A percentile compares a stretch with the other conserved stretches of the same genome.
phyloP scores from a whole-genome alignment of 768 basidiomycete species.

The Podaxis mareebaensis region DNA sequence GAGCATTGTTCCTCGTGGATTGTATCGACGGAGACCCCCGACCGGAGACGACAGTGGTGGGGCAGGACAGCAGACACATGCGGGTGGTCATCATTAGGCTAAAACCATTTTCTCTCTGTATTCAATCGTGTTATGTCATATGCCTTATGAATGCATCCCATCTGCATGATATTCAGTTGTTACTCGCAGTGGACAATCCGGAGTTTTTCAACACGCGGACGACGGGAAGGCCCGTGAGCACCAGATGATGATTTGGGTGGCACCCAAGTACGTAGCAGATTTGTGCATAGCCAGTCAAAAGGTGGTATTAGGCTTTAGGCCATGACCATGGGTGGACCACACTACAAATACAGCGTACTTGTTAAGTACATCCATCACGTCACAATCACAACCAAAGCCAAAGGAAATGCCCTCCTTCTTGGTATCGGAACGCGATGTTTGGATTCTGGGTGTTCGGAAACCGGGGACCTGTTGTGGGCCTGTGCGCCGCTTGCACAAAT shows the following conservation, averaged over 20 bases:
- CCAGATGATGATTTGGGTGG: neutral
- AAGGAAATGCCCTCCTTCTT: too few relatives aligned
- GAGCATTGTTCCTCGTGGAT: constrained; percentile 23
- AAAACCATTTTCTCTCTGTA: constrained; percentile 10
- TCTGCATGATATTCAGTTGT: neutral
- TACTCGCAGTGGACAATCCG: neutral
- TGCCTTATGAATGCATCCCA: constrained; percentile 1
- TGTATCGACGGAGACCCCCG: constrained; percentile 21
- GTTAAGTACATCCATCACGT: too few relatives aligned
- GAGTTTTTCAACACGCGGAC: neutral
- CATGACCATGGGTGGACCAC: too few relatives aligned
- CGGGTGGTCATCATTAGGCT: constrained; percentile 4
- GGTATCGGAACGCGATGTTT: too few relatives aligned
- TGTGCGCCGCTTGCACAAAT: neutral
- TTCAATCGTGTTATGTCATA: constrained; percentile 1
- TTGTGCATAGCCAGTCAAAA: neutral
- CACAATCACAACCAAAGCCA: too few relatives aligned
- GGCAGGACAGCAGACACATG: constrained; percentile 14
- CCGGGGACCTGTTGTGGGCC: neutral
- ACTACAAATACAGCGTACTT: too few relatives aligned
- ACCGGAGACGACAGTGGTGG: constrained; percentile 9
- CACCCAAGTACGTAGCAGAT: too few relatives aligned
- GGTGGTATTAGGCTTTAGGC: neutral
- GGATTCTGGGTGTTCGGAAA: neutral
- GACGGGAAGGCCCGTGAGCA: neutral